phyloP scores from a whole-genome alignment of 345 rosid genomes.

The Tarenaya hassleriana region DNA sequence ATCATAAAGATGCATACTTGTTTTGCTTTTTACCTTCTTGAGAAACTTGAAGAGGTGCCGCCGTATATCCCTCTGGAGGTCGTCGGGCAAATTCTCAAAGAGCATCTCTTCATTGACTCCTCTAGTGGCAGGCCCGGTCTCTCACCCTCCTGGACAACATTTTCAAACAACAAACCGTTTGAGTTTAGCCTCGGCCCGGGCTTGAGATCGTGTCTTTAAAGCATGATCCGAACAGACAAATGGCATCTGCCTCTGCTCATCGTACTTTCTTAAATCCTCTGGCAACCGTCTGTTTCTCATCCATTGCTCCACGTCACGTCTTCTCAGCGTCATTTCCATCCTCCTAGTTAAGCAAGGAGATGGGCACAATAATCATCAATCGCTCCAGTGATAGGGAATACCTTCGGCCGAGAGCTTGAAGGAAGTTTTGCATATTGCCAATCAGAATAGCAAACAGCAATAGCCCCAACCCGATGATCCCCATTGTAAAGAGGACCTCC shows the following conservation, averaged over 20 bases:
- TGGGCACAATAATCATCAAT: background rate
- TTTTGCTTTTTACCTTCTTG: constrained; percentile 40
- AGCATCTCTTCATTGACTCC: constrained; percentile 68
- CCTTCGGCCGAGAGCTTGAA: constrained; percentile 81
- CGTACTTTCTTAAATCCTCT: constrained; percentile 52
- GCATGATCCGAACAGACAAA: too few relatives aligned
- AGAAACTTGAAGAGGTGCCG: constrained; percentile 73
- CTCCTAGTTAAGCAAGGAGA: constrained; percentile 42
- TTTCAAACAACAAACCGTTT: constrained; percentile 3
- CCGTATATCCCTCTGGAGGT: constrained; percentile 68
- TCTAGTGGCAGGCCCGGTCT: constrained; percentile 86
- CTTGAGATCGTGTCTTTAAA: too few relatives aligned
- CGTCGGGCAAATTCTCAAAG: constrained; percentile 64
- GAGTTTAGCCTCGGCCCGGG: constrained; percentile 5
- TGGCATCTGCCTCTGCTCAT: background rate
- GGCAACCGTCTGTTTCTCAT: constrained; percentile 88
- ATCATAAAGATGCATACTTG: too few relatives aligned
- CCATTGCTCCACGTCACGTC: constrained; percentile 93
- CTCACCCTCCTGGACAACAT: constrained; percentile 60
- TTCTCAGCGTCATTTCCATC: constrained; percentile 75
- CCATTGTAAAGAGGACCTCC: constrained; percentile 91
- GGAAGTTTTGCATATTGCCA: constrained; percentile 95
- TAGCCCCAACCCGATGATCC: constrained; percentile 74
- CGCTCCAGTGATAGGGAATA: constrained; percentile 22
- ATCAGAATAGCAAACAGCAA: constrained; percentile 87